Evolutionary conservation across 2,329 filamentous ascomycete species (phyloP), one percentile per base, ranked within the genome.

Genomic region (Dactylellina leptospora): DNA sequence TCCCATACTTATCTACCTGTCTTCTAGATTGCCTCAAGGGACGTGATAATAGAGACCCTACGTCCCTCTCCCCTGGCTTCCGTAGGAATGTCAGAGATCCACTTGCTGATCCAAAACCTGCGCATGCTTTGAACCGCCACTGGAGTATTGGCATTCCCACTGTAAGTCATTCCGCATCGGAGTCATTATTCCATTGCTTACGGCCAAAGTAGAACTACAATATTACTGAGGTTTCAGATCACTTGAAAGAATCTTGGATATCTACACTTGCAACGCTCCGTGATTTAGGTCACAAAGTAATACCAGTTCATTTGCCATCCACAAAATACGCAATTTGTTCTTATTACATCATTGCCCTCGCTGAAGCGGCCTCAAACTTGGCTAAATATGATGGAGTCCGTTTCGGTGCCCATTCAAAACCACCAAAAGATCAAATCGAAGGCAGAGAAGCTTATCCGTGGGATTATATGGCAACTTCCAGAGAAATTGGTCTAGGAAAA

Each of bases 351-450:
- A 87, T 99, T 62, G 96, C 95, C 0, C 92, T 95, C 0, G 93
- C 95, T 13, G 95, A 99, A 81, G 95, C 95, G 2, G 92, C 92
- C 0, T 97, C 93, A 13, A 99, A 99, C 77, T 86, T 99, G 1
- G 91, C 95, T 64, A 97, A 96, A 79, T 99, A 97, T 79, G 96
- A 99, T 77, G 95, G 95, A 18, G 87, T 97, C n/a, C 89, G 95
- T 9, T 99, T 96, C 80, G 95, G 95, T 0, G 83, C 83, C 18
- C 84, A 42, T 20, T 25, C 30, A 11, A 18, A 16, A 42, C 2
- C 42, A 9, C 10, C 33, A 2, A n/a, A n/a, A n/a, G n/a, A n/a
- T n/a, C n/a, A n/a, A n/a, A n/a, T n/a, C n/a, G n/a, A n/a, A n/a
- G n/a, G n/a, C n/a, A n/a, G n/a, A n/a, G n/a, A n/a, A n/a, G n/a